Evolutionary conservation across 2,329 filamentous ascomycete genomes (phyloP).

Genomic region (Calonectria hawksworthii): DNA sequence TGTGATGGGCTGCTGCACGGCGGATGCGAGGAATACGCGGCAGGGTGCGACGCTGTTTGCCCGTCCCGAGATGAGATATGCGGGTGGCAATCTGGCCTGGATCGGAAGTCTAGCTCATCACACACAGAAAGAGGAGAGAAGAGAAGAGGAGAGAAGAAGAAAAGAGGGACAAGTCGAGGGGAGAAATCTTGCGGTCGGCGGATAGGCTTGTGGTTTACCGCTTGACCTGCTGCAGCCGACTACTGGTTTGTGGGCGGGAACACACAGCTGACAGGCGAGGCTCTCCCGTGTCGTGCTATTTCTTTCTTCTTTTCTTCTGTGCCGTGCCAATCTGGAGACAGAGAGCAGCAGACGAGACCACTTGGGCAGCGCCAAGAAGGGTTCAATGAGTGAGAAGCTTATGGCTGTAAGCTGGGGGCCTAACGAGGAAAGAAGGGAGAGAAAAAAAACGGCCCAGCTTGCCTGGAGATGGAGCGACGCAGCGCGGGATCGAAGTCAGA

Average conservation of each 20-base stretch:
- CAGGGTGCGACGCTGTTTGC: not conserved
- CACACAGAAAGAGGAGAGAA: not conserved
- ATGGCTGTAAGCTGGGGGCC: not conserved
- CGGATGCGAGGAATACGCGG: constrained; percentile 7
- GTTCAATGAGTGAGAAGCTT: not conserved
- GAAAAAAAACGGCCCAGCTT: not conserved
- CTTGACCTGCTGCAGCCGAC: not conserved
- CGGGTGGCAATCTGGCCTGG: not conserved
- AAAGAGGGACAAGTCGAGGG: not conserved
- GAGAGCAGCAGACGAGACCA: not conserved
- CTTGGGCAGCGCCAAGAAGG: not conserved
- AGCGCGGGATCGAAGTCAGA: constrained; percentile 21
- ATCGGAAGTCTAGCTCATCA: not conserved
- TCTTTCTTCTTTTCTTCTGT: not conserved
- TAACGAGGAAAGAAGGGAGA: too few species aligned
- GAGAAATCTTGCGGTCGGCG: not conserved
- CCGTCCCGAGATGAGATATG: not conserved
- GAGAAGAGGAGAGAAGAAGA: not conserved
- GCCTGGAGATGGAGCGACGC: not conserved
- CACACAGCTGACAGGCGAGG: not conserved
- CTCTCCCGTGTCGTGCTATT: not conserved
- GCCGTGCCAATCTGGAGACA: not conserved
- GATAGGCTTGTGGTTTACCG: not conserved
- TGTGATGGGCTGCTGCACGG: constrained; percentile 1
- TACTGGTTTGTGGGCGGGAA: not conserved